Base-by-base conservation (phyloP, 106 monocot genomes). In the Dendrobium huoshanense region DNA sequence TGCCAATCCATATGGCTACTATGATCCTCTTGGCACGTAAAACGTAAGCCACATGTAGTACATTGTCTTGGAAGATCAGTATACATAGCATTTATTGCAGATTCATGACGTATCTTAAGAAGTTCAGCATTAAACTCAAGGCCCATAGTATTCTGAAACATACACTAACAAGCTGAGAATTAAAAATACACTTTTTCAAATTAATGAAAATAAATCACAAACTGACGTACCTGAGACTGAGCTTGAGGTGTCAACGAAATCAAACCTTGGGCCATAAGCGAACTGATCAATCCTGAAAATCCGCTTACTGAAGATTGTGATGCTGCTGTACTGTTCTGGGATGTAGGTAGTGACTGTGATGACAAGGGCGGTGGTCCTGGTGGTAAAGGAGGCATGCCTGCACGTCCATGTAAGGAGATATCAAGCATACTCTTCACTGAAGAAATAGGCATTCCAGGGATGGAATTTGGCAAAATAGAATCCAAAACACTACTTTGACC, bases 1-100 rank as follows among this genome's bases (percentile, higher is more conserved):
- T 97, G 97, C 97, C 97, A 97, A 84, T 97, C 97, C 97, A 97
- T 97, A 83, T 97, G 97, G 82, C 17, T 88, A 72, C 97, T 89
- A 78, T 97, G 97, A 80, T 97, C 97, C 72, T 97, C 97, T 85
- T 97, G 97, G 82, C 77, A 77, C 43, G 85, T 88, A 78, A 97
- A 94, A 27, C 97, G 88, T 55, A 94, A 49, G 41, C 97, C 97
- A 89, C 97, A 97, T 61, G 97, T 97, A 45, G 89, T 94, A 77
- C 97, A 97, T 80, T 97, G 94, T 67, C 97, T 92, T 58, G 94
- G 86, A 85, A 97, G 88, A 40, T 92, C 88, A 25, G 55, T 22
- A 81, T 97, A 94, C 61, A 97, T 80, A 81, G 94, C 90, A 78
- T 88, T 92, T 86, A 94, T 92, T 42, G 86, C 82, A 56, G 89